These are phyloP conservation scores for Termitomyces sp. DNA, from an alignment of 768 basidiomycete genomes.

Conservation along the genomic window DNA sequence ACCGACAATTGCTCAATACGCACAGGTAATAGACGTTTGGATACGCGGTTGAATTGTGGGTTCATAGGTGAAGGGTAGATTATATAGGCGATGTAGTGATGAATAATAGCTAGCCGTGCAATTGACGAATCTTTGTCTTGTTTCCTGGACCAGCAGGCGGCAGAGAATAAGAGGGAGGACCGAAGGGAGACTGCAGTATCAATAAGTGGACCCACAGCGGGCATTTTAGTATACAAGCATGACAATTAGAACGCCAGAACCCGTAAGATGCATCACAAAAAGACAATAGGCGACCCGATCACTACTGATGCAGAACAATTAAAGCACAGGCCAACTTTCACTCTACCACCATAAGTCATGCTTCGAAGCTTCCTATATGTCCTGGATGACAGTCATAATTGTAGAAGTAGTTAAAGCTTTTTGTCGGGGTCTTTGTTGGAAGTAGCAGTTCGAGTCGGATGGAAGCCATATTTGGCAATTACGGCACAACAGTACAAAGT, in stretches of 20 bases:
- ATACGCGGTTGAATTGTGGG: not conserved
- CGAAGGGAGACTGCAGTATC: not conserved
- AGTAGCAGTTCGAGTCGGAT: not conserved
- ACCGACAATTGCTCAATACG: not conserved
- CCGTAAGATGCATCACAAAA: not conserved
- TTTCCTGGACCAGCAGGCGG: slow-evolving; percentile 1
- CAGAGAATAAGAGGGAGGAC: not conserved
- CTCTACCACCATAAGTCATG: not conserved
- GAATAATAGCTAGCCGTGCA: not conserved
- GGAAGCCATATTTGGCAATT: not conserved
- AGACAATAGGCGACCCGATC: not conserved
- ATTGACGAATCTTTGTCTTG: not conserved
- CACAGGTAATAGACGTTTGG: not conserved
- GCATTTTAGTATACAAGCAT: not conserved
- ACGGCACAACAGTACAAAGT: not conserved
- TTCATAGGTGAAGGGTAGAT: not conserved
- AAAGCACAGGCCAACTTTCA: not conserved
- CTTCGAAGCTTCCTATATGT: not conserved
- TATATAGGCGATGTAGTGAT: not conserved
- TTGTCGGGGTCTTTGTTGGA: not conserved
- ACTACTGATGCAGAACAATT: not conserved
- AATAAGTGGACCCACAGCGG: not conserved
- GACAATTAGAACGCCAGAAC: not conserved
- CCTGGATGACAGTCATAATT: not conserved
- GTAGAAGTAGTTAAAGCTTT: not conserved